These are phyloP conservation scores for Rhizopogon vulgaris DNA, from an alignment of 768 basidiomycete genomes.

Conservation along the genomic window DNA sequence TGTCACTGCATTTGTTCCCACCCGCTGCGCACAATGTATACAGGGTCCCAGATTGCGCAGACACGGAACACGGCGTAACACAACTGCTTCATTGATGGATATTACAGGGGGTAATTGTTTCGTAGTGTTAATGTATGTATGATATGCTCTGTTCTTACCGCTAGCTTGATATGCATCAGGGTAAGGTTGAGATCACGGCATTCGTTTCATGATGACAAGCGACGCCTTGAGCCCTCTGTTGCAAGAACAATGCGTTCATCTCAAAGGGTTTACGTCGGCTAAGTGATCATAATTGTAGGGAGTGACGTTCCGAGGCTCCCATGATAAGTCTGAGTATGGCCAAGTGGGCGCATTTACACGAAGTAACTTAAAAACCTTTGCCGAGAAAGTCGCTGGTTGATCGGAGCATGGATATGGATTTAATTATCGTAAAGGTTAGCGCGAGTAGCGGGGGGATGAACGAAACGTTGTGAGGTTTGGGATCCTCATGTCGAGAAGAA, in stretches of 20 bases:
- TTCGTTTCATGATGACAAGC: constrained; percentile 10
- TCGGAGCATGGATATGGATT: constrained; percentile 12
- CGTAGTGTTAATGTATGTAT: neutral
- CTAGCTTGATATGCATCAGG: neutral
- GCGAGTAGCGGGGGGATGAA: constrained; percentile 26
- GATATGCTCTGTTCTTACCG: neutral
- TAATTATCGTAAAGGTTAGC: constrained; percentile 15
- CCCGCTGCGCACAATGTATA: neutral
- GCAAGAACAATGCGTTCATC: constrained; percentile 9
- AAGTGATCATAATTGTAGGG: constrained; percentile 1
- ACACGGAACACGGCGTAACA: neutral
- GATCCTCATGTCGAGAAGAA: constrained; percentile 16
- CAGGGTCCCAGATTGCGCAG: neutral
- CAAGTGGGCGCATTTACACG: constrained; percentile 4
- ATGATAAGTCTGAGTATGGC: constrained; percentile 20
- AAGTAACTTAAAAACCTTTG: constrained; percentile 2
- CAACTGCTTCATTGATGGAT: constrained; percentile 9
- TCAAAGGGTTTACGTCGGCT: constrained; percentile 7
- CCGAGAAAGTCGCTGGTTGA: constrained; percentile 12
- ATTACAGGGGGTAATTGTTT: constrained; percentile 12
- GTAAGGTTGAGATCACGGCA: constrained; percentile 15
- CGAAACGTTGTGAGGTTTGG: constrained; percentile 23
- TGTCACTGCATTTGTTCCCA: neutral
- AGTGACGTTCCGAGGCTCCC: constrained; percentile 8
- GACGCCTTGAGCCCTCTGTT: constrained; percentile 18